Conservation (phyloP, 495 filamentous ascomycete species). For the Pyrenula aspistea region DNA sequence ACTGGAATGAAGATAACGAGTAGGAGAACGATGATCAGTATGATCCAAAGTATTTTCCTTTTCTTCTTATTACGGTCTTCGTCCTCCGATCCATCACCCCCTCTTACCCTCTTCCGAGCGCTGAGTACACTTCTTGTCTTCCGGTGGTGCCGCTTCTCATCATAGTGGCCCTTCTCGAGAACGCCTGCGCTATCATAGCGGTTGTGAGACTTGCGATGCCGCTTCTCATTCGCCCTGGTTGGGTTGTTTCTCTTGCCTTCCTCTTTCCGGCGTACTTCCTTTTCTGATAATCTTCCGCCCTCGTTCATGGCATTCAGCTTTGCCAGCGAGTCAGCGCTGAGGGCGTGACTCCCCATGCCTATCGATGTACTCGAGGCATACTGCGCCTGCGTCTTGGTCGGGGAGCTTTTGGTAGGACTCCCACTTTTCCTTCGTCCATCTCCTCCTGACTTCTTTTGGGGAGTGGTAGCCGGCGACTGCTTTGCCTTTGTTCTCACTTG, state of each 20-base stretch:
- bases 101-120: constrained; percentile 21
- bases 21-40: constrained; percentile 42
- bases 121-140: constrained; percentile 4
- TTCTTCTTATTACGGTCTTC: constrained; percentile 22
- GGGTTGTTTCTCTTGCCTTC: constrained; percentile 19
- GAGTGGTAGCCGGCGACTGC: constrained; percentile 23
- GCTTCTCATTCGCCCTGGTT: constrained; percentile 18
- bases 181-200: constrained; percentile 15
- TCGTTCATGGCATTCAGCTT: constrained; percentile 47
- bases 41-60: constrained; percentile 38
- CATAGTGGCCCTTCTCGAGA: constrained; percentile 3
- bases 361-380: constrained; percentile 29
- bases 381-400: constrained; percentile 13
- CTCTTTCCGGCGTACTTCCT: constrained; percentile 9
- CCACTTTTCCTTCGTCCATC: constrained; percentile 15
- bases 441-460: constrained; percentile 19
- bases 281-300: constrained; percentile 13
- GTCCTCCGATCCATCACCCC: constrained; percentile 8
- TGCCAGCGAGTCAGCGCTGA: constrained; percentile 45
- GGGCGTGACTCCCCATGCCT: constrained; percentile 24
- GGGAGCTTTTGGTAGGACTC: constrained; percentile 12
- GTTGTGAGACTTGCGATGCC: constrained; percentile 11
- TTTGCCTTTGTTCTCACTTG: constrained; percentile 18
- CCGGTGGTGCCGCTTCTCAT: constrained; percentile 9
- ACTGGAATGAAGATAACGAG: constrained; percentile 64